A percentile compares a stretch with the other conserved stretches of the same genome.
These are phyloP conservation scores for Prunella vulgaris DNA, from an alignment of 257 asterid genomes.

Conservation along the genomic window DNA sequence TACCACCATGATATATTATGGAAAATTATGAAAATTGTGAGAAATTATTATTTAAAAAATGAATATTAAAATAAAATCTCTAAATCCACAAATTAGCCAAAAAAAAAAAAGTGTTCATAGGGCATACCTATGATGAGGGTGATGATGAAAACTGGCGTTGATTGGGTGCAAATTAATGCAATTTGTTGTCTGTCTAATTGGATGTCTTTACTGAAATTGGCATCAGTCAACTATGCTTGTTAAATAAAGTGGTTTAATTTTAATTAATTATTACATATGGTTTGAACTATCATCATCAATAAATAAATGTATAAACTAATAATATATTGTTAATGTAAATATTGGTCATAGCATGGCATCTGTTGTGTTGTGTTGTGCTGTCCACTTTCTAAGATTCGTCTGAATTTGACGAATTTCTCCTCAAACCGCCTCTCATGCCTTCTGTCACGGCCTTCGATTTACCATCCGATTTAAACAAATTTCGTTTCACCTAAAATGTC, in stretches of 20 bases:
- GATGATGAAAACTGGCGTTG: not conserved
- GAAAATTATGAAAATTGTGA: no score
- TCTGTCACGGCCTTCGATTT: conserved; percentile 20
- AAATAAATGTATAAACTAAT: not conserved
- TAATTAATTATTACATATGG: no score
- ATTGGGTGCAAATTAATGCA: not conserved
- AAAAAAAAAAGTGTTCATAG: no score
- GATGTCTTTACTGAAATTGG: not conserved
- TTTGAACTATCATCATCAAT: not conserved
- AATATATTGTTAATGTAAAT: not conserved
- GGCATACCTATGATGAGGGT: not conserved
- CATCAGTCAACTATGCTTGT: not conserved
- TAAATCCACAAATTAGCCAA: no score
- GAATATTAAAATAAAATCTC: no score
- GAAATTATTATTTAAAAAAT: no score
- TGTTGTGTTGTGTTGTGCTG: conserved; percentile 13
- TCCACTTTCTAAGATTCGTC: conserved; percentile 21
- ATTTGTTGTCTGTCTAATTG: conserved; percentile 4
- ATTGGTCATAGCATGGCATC: not conserved
- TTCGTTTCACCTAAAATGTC: no score
- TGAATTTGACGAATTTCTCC: conserved; percentile 7
- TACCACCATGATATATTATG: no score
- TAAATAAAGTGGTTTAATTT: not conserved
- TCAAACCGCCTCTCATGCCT: not conserved
- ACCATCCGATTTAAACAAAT: no score